phyloP scores from a whole-genome alignment of 352 stramenopile species.

The Pythium myriotylum region DNA sequence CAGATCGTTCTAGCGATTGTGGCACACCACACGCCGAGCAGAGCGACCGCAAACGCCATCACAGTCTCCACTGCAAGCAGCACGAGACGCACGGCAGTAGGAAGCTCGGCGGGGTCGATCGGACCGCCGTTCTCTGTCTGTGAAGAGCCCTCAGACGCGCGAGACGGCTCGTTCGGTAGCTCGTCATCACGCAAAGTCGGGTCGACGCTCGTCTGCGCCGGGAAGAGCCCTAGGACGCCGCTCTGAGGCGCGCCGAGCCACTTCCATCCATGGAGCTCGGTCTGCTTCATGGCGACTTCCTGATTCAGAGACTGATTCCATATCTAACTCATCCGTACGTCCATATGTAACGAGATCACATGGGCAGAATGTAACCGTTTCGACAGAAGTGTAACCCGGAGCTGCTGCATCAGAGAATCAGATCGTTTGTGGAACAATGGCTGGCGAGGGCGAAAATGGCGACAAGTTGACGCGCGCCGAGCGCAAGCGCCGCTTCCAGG shows the following conservation, averaged over 20 bases:
- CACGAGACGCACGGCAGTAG: constrained; percentile 7
- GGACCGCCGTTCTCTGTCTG: not conserved
- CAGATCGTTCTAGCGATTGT: constrained; percentile 7
- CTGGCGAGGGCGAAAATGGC: not conserved
- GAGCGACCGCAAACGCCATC: constrained; percentile 9
- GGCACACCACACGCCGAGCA: constrained; percentile 28
- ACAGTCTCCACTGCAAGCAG: constrained; percentile 24
- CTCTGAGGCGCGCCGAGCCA: constrained; percentile 24
- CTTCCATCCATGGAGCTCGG: constrained; percentile 21
- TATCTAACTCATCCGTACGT: not conserved
- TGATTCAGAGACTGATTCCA: not conserved
- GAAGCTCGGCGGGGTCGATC: constrained; percentile 3
- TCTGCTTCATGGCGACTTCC: not conserved
- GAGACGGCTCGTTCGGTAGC: constrained; percentile 3
- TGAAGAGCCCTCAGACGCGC: not conserved
- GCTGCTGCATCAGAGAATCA: not conserved
- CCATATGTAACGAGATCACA: not conserved
- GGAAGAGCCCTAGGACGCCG: constrained; percentile 25
- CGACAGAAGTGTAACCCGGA: not conserved
- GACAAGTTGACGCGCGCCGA: constrained; percentile 19
- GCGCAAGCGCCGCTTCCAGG: constrained; percentile 26
- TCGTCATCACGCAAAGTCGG: not conserved
- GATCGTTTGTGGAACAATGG: constrained; percentile 2
- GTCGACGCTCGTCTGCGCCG: not conserved
- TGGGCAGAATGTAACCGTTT: not conserved